Conservation (phyloP, 176 grass and related monocot species). For the Juncus effusus region DNA sequence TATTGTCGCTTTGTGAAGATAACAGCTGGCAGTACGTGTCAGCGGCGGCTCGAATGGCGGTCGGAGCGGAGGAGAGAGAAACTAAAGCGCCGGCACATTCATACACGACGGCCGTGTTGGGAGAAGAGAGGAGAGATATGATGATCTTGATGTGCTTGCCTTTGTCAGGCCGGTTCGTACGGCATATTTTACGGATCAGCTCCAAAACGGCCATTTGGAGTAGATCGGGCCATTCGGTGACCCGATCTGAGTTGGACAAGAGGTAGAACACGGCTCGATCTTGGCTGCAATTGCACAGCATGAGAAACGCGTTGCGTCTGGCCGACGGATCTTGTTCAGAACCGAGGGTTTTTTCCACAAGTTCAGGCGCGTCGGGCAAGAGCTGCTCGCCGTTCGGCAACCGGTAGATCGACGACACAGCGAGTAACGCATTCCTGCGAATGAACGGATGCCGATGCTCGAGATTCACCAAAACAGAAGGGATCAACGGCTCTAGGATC, state of each 20-base stretch:
- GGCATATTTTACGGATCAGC: conserved; percentile 69
- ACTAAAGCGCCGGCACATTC: conserved; percentile 51
- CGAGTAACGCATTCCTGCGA: conserved; percentile 56
- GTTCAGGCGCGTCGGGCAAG: conserved; percentile 53
- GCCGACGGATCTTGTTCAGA: conserved; percentile 57
- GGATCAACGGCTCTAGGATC: conserved; percentile 71
- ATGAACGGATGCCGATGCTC: conserved; percentile 76
- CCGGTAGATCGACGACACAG: conserved; percentile 56
- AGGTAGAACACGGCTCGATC: conserved; percentile 55
- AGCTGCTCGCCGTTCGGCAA: conserved; percentile 62
- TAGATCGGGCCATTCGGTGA: conserved; percentile 53
- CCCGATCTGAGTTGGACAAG: conserved; percentile 45
- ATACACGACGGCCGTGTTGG: conserved; percentile 46
- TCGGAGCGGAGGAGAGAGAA: conserved; percentile 60
- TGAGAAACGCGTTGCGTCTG: conserved; percentile 61
- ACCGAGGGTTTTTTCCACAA: conserved; percentile 47
- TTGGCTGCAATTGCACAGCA: conserved; percentile 46
- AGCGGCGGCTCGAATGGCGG: conserved; percentile 50
- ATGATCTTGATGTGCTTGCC: conserved; percentile 68
- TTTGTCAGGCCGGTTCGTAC: conserved; percentile 49
- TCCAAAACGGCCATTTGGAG: conserved; percentile 69
- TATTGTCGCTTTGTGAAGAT: conserved; percentile 70
- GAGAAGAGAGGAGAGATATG: conserved; percentile 39
- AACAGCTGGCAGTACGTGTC: conserved; percentile 64
- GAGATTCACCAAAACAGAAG: conserved; percentile 71